Conservation (phyloP, 2,329 filamentous ascomycete species). For the Curvularia eragrostidis region DNA sequence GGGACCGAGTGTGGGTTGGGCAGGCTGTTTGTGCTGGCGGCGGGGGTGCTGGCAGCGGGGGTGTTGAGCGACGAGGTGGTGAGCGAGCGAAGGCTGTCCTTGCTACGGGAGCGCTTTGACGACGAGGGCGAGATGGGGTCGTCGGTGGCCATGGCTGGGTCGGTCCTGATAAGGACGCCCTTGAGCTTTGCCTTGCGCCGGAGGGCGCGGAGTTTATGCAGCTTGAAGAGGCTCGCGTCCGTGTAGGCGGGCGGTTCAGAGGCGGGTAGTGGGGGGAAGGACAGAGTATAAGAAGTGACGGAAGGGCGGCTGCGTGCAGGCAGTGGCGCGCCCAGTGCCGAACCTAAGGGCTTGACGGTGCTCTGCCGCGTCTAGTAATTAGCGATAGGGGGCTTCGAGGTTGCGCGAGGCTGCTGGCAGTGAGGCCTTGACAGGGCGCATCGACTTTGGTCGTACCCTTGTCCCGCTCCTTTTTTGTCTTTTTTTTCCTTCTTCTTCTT, state of each 20-base stretch:
- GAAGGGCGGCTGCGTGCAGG: slow-evolving; percentile 15
- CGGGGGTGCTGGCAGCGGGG: slow-evolving; percentile 34
- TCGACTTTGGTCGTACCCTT: background rate
- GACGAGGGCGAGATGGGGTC: slow-evolving; percentile 46
- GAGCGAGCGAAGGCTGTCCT: slow-evolving; percentile 45
- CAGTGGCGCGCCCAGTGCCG: slow-evolving; percentile 20
- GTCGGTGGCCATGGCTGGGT: slow-evolving; percentile 35
- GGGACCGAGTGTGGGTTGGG: slow-evolving; percentile 33
- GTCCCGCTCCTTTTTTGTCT: background rate
- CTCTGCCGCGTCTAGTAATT: slow-evolving; percentile 3
- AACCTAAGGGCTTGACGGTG: slow-evolving; percentile 7
- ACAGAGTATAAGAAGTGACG: slow-evolving; percentile 30
- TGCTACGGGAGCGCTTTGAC: slow-evolving; percentile 51
- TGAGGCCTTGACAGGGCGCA: background rate
- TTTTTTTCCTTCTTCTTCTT: background rate
- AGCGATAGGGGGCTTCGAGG: slow-evolving; percentile 10
- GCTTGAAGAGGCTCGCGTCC: slow-evolving; percentile 37
- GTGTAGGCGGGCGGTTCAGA: slow-evolving; percentile 18
- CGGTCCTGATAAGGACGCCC: slow-evolving; percentile 34
- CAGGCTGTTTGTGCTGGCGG: slow-evolving; percentile 44
- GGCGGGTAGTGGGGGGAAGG: slow-evolving; percentile 24
- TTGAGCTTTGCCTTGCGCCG: slow-evolving; percentile 50
- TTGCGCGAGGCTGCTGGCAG: slow-evolving; percentile 2
- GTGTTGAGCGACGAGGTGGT: slow-evolving; percentile 38
- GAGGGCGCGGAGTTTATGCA: slow-evolving; percentile 51